Base-by-base conservation (phyloP, 1,284 basidiomycete species). In the Ustilago sp. region DNA sequence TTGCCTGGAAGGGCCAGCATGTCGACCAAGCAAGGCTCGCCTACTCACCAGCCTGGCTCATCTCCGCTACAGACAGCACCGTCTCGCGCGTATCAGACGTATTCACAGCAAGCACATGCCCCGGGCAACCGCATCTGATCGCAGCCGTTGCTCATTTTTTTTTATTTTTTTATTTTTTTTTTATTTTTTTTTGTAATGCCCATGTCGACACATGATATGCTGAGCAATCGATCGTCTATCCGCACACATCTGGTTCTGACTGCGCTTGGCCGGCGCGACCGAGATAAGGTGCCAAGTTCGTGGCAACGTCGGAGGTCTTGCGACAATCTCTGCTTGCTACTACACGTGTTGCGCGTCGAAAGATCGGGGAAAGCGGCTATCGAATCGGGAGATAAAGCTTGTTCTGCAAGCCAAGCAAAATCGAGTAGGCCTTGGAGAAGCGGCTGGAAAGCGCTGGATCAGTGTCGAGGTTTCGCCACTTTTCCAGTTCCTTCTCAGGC, bases 361-460 rank as follows among this genome's bases (percentile, higher is more conserved):
- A 13, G 15, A 50, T 50, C 48, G 48, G 28, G 8, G 7, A 50
- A 50, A 12, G 8, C 9, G 1, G 0, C 0, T 1, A 17, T 15
- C 6, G 12, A 35, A 35, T 35, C 8, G 31, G 32, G 31, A 54
- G 38, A 43, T 50, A 31, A 35, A 23, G 38, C 48, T 31, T 17
- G 23, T 50, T 31, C 48, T 15, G 48, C 47, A 48, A 28, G 45
- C 13, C 13, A 41, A 7, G 17, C 39, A 41, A 38, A 55, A 55
- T 28, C 28, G 8, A 31, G 45, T n/a, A 13, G 53, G 11, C n/a
- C 32, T 68, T 75, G 60, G 55, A 59, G 73, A 75, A 75, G 61
- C 54, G 43, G 61, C 68, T 75, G 63, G 68, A 75, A 75, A 8
- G 64, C 56, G 35, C 73, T 43, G 15, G 73, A 63, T 43, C 19